Evolutionary conservation across 2,329 filamentous ascomycete genomes (phyloP), one percentile per base, ranked within the genome.

Genomic region (Xylaria sp.): DNA sequence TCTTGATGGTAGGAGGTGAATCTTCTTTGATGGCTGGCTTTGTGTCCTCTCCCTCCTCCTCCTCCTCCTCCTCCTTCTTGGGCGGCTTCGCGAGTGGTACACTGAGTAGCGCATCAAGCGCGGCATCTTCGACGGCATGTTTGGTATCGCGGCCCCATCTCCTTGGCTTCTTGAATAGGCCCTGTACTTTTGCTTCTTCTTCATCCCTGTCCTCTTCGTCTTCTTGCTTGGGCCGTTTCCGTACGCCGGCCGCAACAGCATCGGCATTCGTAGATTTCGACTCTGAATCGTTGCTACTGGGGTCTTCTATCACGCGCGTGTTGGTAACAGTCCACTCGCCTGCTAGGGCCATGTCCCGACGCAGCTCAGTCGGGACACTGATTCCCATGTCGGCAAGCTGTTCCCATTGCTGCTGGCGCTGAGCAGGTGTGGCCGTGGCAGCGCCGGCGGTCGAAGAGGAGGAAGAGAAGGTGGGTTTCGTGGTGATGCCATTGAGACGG

Each of bases 301-400:
- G 73, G 78, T 69, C 82, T 15, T 84, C 80, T 25, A 90, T 80
- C 4, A 89, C 84, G 52, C 88, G 85, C 46, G 93, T 87, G 6
- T 87, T 89, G 66, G 87, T 90, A 12, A 90, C 87, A 0, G 93
- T 89, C 95, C 95, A 99, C 61, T 97, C 92, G 36, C 96, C 93
- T 4, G 91, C 90, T 83, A 97, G 89, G 5, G 94, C 94, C 88
- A 97, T 89, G 67, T 96, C 93, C 2, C 87, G 85, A 67, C 93
- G 85, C 65, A 93, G 89, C 72, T 92, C 90, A 52, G 93, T 90
- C 0, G 96, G 96, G 62, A 98, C 87, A 55, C 89, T 88, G 57
- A 99, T 89, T 0, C 96, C 96, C 85, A 99, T 87, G 41, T 91
- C 92, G 4, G 91, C 94, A 12, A 99, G 84, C 80, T 98, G 94